Evolutionary conservation across 805 yeast species (phyloP).

Genomic region (Zygosaccharomyces kombuchaensis): DNA sequence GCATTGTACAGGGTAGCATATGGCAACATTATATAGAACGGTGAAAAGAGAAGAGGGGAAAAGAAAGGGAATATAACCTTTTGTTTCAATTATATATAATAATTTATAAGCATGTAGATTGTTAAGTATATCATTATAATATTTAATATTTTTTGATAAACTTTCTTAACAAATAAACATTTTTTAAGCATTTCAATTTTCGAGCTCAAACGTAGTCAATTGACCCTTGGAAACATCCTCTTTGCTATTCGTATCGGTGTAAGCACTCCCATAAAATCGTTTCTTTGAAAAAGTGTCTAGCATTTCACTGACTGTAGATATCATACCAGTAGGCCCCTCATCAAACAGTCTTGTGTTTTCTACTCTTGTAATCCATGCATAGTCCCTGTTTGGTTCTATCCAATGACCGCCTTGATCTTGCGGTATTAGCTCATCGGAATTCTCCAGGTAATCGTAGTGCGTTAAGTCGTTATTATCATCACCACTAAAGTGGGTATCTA

Average conservation of each 20-base stretch:
- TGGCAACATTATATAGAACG: constrained; percentile 22
- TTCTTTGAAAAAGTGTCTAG: constrained; percentile 42
- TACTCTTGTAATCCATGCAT: constrained; percentile 48
- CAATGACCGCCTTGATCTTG: background rate
- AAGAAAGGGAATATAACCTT: background rate
- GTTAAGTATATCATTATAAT: background rate
- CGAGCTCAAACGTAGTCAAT: background rate
- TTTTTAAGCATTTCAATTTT: background rate
- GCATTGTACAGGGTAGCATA: constrained; percentile 34
- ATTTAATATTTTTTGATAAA: background rate
- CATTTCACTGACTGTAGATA: constrained; percentile 59
- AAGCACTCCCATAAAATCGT: background rate
- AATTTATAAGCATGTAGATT: background rate
- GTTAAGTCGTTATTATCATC: constrained; percentile 11
- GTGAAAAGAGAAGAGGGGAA: background rate
- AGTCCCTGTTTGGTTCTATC: constrained; percentile 31
- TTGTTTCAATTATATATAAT: background rate
- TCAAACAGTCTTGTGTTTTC: constrained; percentile 35
- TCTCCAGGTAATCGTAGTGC: background rate
- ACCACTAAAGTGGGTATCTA: constrained; percentile 52
- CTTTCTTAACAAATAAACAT: too few species aligned
- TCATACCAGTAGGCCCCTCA: constrained; percentile 71
- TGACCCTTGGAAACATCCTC: background rate
- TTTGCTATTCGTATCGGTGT: background rate
- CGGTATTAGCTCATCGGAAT: constrained; percentile 1